Base-by-base conservation (phyloP, 2,329 filamentous ascomycete genomes). In the Trichoderma atroviride region DNA sequence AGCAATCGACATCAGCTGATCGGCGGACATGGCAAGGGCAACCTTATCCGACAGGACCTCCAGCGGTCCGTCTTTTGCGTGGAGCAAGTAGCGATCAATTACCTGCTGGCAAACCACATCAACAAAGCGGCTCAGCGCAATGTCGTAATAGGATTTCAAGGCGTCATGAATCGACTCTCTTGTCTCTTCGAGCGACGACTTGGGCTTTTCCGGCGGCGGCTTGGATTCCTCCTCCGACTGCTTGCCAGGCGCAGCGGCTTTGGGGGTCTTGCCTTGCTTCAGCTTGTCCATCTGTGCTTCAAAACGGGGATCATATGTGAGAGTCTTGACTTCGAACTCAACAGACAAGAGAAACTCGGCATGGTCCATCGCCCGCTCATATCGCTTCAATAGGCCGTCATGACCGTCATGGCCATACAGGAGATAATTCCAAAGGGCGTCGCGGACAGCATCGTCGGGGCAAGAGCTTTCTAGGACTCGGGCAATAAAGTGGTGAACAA, bases 51-150 rank as follows among this genome's bases (percentile, higher is more conserved):
- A 84, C 55, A 92, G 84, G 0, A 87, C 77, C 11, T 77, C 80
- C 2, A 90, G 78, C 0, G 88, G 88, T 6, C 85, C 85, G 0
- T 81, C 71, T 0, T 81, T 74, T 0, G 85, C 83, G 1, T 78
- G 78, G 0, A 91, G 77, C 0, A 92, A 80, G 70, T 82, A 82
- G 73, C 88, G 78, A 55, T 86, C 83, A 1, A 86, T 79, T 0
- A 83, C 87, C 71, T 91, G 89, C 70, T 85, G 83, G 73, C 83
- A 88, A 1, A 93, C 76, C 3, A 81, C 84, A 72, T 92, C 90
- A 1, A 90, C 83, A 69, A 92, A 91, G 0, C 88, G 84, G 73
- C 86, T 86, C 14, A 81, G 81, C 0, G 88, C 82, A 1, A 91
- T 85, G 31, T 86, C 83, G 79, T 92, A 92, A 76, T 89, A 92